These are phyloP conservation scores for Aspergillus udagawae DNA, from an alignment of 2,329 filamentous ascomycete species.

Conservation along the genomic window DNA sequence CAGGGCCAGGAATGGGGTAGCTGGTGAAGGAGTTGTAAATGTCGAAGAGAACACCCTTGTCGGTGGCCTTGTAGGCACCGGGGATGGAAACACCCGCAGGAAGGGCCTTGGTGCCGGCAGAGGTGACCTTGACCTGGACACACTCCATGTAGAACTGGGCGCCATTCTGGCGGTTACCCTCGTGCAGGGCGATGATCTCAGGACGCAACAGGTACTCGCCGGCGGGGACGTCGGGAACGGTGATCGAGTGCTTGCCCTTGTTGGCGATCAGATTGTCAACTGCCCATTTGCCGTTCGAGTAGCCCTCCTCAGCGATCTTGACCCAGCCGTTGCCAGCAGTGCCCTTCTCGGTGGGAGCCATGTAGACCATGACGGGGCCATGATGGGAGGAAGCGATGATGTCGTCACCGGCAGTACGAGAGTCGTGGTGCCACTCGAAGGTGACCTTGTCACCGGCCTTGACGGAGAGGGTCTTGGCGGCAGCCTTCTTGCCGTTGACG, in stretches of 20 bases:
- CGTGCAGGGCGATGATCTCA: slow-evolving; percentile 21
- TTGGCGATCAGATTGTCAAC: slow-evolving; percentile 17
- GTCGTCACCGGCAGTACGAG: slow-evolving; percentile 15
- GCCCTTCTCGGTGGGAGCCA: slow-evolving; percentile 17
- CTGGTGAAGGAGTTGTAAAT: slow-evolving; percentile 15
- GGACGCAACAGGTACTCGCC: slow-evolving; percentile 21
- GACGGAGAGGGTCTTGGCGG: slow-evolving; percentile 16
- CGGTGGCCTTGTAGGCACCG: slow-evolving; percentile 14
- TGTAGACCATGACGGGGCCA: slow-evolving; percentile 19
- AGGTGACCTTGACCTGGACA: slow-evolving; percentile 20
- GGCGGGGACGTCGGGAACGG: slow-evolving; percentile 18
- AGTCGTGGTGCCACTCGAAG: slow-evolving; percentile 22
- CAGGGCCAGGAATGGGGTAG: slow-evolving; percentile 20
- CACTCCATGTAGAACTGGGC: slow-evolving; percentile 24
- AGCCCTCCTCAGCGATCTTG: slow-evolving; percentile 21
- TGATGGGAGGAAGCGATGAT: slow-evolving; percentile 19
- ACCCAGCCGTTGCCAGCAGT: slow-evolving; percentile 17
- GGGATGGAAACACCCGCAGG: slow-evolving; percentile 18
- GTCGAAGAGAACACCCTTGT: slow-evolving; percentile 16
- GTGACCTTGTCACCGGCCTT: slow-evolving; percentile 19
- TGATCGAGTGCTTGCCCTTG: slow-evolving; percentile 20
- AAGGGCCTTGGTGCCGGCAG: slow-evolving; percentile 13
- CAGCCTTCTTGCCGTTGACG: slow-evolving; percentile 13
- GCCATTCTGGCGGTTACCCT: slow-evolving; percentile 13
- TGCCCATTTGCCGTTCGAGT: slow-evolving; percentile 16